A percentile compares a stretch with the other conserved stretches of the same genome.
Conservation (phyloP, 83 land plant species). For the Diphasiastrum complanatum region DNA sequence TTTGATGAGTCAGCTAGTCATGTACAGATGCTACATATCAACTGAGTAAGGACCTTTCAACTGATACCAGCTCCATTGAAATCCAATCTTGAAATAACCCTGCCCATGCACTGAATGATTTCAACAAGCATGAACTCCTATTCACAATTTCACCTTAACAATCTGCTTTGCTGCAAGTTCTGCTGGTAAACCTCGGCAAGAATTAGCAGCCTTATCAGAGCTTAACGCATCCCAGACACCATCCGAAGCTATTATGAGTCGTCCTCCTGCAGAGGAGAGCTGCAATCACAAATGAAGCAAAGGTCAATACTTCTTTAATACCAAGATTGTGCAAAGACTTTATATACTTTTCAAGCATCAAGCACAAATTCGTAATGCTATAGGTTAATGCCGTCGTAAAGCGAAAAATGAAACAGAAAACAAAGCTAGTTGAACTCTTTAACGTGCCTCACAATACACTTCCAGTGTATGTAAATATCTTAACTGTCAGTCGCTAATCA, state of each 20-base stretch:
- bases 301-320: background rate
- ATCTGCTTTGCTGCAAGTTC: constrained; percentile 90
- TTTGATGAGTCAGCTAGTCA: no score
- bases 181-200: constrained; percentile 75
- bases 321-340: background rate
- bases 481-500: background rate
- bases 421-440: no score
- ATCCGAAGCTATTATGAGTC: constrained; percentile 83
- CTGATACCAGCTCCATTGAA: no score
- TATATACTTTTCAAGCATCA: background rate
- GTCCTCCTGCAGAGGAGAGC: constrained; percentile 47
- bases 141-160: constrained; percentile 57
- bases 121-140: background rate
- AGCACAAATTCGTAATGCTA: no score
- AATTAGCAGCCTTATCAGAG: constrained; percentile 61
- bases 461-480: no score
- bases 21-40: no score
- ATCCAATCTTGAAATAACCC: no score
- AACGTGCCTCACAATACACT: background rate
- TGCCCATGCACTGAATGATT: no score
- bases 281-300: background rate
- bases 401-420: no score
- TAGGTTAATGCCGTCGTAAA: no score
- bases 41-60: no score
- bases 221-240: constrained; percentile 93